Conservation (phyloP, 2,329 filamentous ascomycete species). For the Pseudogymnoascus sp. region DNA sequence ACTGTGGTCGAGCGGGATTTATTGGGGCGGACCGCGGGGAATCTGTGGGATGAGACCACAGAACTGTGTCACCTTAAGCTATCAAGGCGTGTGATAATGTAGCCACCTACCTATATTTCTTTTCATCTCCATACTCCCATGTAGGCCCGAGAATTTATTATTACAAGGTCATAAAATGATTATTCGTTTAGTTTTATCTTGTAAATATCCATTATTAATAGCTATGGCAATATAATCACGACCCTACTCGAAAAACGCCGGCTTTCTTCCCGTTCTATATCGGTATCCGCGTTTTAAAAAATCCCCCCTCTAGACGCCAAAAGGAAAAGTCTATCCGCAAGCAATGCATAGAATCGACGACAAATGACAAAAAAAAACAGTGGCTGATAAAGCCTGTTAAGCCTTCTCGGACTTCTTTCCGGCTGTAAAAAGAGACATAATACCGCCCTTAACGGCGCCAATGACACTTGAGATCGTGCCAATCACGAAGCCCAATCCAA, state of each 20-base stretch:
- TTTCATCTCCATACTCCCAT: neutral
- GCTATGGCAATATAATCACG: neutral
- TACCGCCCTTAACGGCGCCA: constrained; percentile 25
- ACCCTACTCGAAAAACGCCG: neutral
- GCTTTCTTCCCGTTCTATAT: neutral
- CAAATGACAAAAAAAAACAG: neutral
- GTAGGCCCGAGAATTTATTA: neutral
- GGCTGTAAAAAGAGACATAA: neutral
- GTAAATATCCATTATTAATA: neutral
- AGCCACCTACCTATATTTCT: neutral
- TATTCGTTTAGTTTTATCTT: neutral
- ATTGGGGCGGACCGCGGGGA: neutral
- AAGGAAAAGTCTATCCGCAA: neutral
- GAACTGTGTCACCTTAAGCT: neutral
- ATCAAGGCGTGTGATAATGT: neutral
- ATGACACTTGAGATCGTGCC: constrained; percentile 35
- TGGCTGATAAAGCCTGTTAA: neutral
- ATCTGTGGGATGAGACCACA: neutral
- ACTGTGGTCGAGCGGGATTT: neutral
- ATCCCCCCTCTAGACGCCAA: neutral
- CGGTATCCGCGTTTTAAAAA: neutral
- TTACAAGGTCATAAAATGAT: neutral
- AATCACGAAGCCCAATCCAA: constrained; percentile 56
- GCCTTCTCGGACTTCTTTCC: neutral
- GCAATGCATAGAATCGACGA: neutral